Conservation (phyloP, 139 green algal genomes). For the Coccomyxa sp. region DNA sequence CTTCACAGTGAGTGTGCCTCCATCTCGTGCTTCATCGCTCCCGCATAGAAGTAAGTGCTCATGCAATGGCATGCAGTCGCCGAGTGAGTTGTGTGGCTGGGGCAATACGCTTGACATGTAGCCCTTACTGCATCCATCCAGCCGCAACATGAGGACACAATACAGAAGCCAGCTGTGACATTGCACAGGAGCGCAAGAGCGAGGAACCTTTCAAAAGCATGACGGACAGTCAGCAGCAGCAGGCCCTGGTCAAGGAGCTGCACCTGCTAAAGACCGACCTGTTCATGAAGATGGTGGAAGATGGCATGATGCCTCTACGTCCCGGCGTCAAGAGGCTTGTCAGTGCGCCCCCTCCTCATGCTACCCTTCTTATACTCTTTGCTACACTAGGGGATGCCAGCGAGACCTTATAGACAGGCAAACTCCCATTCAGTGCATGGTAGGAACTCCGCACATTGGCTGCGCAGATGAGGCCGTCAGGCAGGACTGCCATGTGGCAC, state of each 20-base stretch:
- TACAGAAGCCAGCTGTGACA: background rate
- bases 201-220: constrained; percentile 62
- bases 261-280: constrained; percentile 94
- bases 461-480: too few species aligned
- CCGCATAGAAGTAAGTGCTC: too few species aligned
- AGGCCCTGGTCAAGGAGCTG: constrained; percentile 78
- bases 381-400: too few species aligned
- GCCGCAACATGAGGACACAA: background rate
- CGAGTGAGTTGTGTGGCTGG: too few species aligned
- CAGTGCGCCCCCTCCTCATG: constrained; percentile 46
- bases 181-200: constrained; percentile 43
- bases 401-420: too few species aligned
- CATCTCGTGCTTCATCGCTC: too few species aligned
- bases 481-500: too few species aligned
- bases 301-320: constrained; percentile 80
- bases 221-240: constrained; percentile 38
- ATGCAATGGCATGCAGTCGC: too few species aligned
- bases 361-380: too few species aligned
- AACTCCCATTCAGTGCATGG: too few species aligned
- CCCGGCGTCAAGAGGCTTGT: constrained; percentile 87
- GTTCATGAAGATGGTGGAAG: constrained; percentile 93
- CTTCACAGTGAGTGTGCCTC: constrained; percentile 55
- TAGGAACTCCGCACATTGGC: too few species aligned
- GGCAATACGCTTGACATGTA: background rate
- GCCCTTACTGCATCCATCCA: background rate